Conservation (phyloP, 768 basidiomycete genomes). For the Naematelia aurantialba region DNA sequence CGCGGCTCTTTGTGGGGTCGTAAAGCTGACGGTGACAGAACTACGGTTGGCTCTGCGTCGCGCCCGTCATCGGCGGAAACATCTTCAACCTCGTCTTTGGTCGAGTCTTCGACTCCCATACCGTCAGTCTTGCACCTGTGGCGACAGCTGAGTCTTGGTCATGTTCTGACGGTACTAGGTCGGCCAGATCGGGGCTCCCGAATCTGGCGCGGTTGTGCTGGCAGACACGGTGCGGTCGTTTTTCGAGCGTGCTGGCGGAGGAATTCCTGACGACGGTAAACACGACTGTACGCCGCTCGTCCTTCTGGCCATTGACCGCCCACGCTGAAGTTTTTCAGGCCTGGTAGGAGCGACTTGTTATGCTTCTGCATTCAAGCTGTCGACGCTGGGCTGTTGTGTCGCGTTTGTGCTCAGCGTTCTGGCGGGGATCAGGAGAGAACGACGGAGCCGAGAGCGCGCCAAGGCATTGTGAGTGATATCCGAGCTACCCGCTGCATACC, state of each 20-base stretch:
- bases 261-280: slow-evolving; percentile 23
- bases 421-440: slow-evolving; percentile 27
- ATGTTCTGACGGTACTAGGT: slow-evolving; percentile 10
- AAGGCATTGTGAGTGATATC: slow-evolving; percentile 5
- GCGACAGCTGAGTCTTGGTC: not conserved
- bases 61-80: slow-evolving; percentile 72
- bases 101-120: slow-evolving; percentile 71
- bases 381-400: slow-evolving; percentile 26
- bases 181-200: slow-evolving; percentile 21
- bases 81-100: slow-evolving; percentile 82
- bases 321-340: too few species aligned
- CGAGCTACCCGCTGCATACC: too few species aligned
- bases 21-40: slow-evolving; percentile 62
- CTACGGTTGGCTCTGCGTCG: slow-evolving; percentile 72
- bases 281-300: slow-evolving; percentile 39
- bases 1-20: slow-evolving; percentile 4
- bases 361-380: slow-evolving; percentile 33
- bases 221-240: not conserved
- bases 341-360: slow-evolving; percentile 41
- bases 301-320: too few species aligned
- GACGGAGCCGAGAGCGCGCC: slow-evolving; percentile 13
- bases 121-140: slow-evolving; percentile 26
- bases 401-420: slow-evolving; percentile 28
- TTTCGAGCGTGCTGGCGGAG: slow-evolving; percentile 14
- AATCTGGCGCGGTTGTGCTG: not conserved